A percentile compares a stretch with the other conserved stretches of the same genome.
Evolutionary conservation across 805 yeast genomes (phyloP).

Genomic region (Wickerhamiella alocasiicola): DNA sequence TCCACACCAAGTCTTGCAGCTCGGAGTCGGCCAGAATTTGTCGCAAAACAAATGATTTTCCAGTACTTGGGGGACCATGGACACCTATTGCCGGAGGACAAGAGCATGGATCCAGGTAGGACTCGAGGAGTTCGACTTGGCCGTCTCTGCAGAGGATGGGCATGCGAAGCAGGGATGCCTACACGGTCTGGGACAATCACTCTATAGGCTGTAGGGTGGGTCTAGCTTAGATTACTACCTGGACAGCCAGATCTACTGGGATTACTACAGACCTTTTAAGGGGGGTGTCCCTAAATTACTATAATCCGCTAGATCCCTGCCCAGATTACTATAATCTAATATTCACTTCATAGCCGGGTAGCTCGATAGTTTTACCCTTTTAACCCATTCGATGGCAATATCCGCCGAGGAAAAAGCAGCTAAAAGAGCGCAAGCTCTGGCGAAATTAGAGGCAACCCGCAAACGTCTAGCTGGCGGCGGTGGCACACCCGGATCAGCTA

Average conservation of each 20-base stretch:
- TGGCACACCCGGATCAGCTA: no score
- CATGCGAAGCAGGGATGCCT: no score
- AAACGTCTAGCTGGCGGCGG: slow-evolving; percentile 5
- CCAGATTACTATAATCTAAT: no score
- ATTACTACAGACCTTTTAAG: no score
- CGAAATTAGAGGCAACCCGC: slow-evolving; percentile 19
- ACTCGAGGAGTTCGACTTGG: slow-evolving; percentile 28
- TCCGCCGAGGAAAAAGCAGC: slow-evolving; percentile 17
- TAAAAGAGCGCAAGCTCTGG: slow-evolving; percentile 19
- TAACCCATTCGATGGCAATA: slow-evolving; percentile 5
- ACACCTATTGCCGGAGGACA: slow-evolving; percentile 32
- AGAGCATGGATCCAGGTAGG: slow-evolving; percentile 24
- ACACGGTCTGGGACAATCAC: background rate
- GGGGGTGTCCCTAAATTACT: no score
- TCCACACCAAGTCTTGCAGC: slow-evolving; percentile 21
- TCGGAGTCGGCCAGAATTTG: slow-evolving; percentile 24
- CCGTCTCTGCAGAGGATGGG: background rate
- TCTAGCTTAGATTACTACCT: no score
- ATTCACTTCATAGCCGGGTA: no score
- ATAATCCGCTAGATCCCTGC: no score
- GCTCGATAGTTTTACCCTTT: no score
- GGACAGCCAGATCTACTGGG: no score
- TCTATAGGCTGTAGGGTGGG: no score
- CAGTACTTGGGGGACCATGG: slow-evolving; percentile 39
- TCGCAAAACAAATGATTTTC: slow-evolving; percentile 34